A percentile compares a stretch with the other conserved stretches of the same genome.
Conservation (phyloP, 306 rosid species). For the Prunus davidiana region DNA sequence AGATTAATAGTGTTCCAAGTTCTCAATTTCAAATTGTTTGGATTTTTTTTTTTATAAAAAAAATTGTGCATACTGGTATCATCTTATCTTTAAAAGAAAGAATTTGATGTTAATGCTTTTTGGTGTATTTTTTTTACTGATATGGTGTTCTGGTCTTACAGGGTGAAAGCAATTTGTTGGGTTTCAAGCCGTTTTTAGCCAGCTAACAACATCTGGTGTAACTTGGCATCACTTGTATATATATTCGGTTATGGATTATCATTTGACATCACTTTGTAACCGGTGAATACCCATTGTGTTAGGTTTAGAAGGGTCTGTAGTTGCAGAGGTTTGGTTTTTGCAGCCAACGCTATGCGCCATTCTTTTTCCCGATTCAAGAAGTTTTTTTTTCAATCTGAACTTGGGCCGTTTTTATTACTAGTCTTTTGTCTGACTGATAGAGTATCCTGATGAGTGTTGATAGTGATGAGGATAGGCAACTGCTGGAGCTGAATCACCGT, state of each 20-base stretch:
- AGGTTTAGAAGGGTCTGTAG: constrained; percentile 20
- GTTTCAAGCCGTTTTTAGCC: constrained; percentile 29
- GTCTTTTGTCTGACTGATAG: constrained; percentile 40
- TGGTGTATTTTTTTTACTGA: constrained; percentile 1
- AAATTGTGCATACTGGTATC: not conserved
- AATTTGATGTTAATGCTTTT: not conserved
- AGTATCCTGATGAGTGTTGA: constrained; percentile 54
- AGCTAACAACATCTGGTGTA: constrained; percentile 16
- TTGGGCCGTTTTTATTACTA: constrained; percentile 25
- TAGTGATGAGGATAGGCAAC: constrained; percentile 40
- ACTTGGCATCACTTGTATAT: constrained; percentile 14
- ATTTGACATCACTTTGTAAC: constrained; percentile 8
- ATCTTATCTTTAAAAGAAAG: not conserved
- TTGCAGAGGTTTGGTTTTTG: constrained; percentile 20
- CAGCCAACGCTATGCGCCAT: constrained; percentile 30
- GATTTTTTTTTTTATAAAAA: not conserved
- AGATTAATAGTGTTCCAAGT: not conserved
- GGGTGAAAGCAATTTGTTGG: constrained; percentile 28
- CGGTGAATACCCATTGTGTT: constrained; percentile 33
- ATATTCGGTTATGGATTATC: constrained; percentile 1
- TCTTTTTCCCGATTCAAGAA: constrained; percentile 37
- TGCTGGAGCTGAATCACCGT: constrained; percentile 30
- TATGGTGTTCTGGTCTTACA: constrained; percentile 25
- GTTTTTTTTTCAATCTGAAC: constrained; percentile 30
- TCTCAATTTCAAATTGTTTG: not conserved